Percentiles rank a stretch among this genome's conserved stretches.
These are phyloP conservation scores for Flaveria sonorensis DNA, from an alignment of 129 eudicot species.

Conservation along the genomic window DNA sequence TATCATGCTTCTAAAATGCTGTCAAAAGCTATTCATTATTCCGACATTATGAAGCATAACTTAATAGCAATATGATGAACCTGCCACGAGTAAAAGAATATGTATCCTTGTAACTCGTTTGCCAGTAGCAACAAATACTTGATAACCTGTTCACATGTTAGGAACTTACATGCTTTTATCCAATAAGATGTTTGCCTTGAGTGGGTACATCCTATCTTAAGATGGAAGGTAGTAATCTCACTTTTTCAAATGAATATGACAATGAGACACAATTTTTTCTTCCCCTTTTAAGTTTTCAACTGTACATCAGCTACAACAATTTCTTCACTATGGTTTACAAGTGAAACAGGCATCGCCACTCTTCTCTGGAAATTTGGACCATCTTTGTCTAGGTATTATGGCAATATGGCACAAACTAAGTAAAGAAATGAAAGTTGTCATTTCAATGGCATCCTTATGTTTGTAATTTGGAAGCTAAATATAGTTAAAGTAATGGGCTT, in stretches of 20 bases:
- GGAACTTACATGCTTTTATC: background rate
- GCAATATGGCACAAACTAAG: constrained; percentile 7
- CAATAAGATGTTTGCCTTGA: background rate
- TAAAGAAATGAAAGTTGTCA: background rate
- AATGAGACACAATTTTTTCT: background rate
- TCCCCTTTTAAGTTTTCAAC: background rate
- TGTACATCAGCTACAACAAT: constrained; percentile 18
- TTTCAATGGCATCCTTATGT: background rate
- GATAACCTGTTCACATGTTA: background rate
- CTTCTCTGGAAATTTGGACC: background rate
- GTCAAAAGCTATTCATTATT: background rate
- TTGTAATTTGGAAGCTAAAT: too few species aligned
- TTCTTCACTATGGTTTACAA: background rate
- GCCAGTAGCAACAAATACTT: background rate
- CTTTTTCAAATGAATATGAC: background rate
- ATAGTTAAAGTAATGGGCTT: too few species aligned
- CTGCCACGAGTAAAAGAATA: background rate
- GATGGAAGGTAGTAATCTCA: background rate
- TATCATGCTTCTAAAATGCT: background rate
- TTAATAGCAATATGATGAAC: background rate
- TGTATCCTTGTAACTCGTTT: background rate
- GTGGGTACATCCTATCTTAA: constrained; percentile 13
- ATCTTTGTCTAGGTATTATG: background rate
- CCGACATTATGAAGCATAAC: background rate
- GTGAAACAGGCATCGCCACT: background rate